A percentile compares a stretch with the other conserved stretches of the same genome.
Evolutionary conservation across 805 yeast genomes (phyloP).

Genomic region (Starmerella davenportii): DNA sequence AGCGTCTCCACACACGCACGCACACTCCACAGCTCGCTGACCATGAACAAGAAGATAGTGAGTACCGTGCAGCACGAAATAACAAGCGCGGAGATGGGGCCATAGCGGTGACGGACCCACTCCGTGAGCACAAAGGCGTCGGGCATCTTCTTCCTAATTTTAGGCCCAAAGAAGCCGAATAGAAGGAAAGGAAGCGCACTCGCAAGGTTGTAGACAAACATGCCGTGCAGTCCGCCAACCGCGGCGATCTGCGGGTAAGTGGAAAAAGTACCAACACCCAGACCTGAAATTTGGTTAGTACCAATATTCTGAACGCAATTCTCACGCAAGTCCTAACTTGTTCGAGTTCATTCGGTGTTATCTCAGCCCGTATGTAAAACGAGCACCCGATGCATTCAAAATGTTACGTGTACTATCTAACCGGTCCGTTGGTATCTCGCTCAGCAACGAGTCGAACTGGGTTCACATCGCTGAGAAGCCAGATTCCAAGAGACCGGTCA

Average conservation of each 20-base stretch:
- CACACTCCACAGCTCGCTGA: slow-evolving; percentile 35
- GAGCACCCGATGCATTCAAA: slow-evolving; percentile 14
- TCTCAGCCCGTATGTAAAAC: not conserved
- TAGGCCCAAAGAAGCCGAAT: slow-evolving; percentile 72
- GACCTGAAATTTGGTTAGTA: slow-evolving; percentile 28
- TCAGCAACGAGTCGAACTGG: not conserved
- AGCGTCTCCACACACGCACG: slow-evolving; percentile 49
- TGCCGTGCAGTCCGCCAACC: slow-evolving; percentile 70
- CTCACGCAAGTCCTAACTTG: slow-evolving; percentile 49
- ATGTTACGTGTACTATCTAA: not conserved
- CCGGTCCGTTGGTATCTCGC: not conserved
- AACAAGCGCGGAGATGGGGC: slow-evolving; percentile 51
- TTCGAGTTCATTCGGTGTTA: slow-evolving; percentile 1
- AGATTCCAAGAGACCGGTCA: not conserved
- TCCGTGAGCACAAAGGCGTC: slow-evolving; percentile 83
- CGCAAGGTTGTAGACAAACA: slow-evolving; percentile 57
- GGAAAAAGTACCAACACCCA: slow-evolving; percentile 78
- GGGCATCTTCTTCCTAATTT: slow-evolving; percentile 61
- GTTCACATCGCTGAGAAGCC: not conserved
- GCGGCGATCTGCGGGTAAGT: slow-evolving; percentile 80
- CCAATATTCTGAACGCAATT: slow-evolving; percentile 24
- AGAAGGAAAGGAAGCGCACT: slow-evolving; percentile 72
- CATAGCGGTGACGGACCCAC: slow-evolving; percentile 80
- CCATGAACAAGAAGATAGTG: slow-evolving; percentile 72
- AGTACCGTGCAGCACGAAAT: slow-evolving; percentile 27